These are phyloP conservation scores for Truncatella angustata DNA, from an alignment of 2,329 filamentous ascomycete genomes.

Conservation along the genomic window DNA sequence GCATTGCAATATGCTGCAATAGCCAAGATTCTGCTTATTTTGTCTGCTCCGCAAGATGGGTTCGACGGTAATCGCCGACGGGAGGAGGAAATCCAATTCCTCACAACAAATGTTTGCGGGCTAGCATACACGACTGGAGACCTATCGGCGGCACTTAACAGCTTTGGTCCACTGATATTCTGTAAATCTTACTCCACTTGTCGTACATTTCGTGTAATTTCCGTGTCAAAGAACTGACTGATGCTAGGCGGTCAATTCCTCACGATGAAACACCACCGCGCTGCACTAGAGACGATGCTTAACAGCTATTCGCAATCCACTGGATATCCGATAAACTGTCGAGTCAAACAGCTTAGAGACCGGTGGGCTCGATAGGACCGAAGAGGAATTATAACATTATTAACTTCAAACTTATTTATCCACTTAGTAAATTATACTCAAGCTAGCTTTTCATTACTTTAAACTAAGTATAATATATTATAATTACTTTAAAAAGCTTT, in stretches of 20 bases:
- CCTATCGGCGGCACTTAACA: background rate
- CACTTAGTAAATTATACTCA: no score
- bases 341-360: background rate
- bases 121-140: background rate
- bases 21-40: background rate
- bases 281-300: background rate
- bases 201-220: background rate
- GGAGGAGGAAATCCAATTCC: background rate
- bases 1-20: background rate
- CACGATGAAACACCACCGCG: background rate
- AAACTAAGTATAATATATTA: no score
- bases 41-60: background rate
- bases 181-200: background rate
- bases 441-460: no score
- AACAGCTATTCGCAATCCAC: background rate
- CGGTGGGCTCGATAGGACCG: background rate
- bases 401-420: no score
- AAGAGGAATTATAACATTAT: no score
- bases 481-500: no score
- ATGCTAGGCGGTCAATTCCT: background rate
- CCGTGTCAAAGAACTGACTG: background rate
- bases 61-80: background rate
- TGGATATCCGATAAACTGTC: background rate
- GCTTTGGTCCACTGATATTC: constrained; percentile 1
- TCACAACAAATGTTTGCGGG: background rate